Base-by-base conservation (phyloP, 2,329 filamentous ascomycete genomes). In the Zalaria sp. region DNA sequence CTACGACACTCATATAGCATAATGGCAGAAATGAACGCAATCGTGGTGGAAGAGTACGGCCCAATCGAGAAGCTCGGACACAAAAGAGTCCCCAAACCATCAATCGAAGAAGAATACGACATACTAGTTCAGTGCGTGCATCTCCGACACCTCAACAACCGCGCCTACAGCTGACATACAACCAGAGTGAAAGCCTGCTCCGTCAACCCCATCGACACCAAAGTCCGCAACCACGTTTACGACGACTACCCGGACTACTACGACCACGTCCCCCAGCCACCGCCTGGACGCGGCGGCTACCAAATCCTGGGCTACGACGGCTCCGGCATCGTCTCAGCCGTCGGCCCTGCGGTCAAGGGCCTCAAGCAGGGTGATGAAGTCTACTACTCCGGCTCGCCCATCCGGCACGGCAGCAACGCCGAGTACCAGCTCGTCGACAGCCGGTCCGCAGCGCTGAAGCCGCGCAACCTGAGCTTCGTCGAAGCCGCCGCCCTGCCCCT, bases 221-320 rank as follows among this genome's bases (percentile, higher is more conserved):
- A 65, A 47, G 46, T 55, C 36, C 54, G 57, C 29, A 47, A 47
- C 9, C 46, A 53, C 1, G 43, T 39, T 9, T 64, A 63, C 43
- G 60, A 63, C 41, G 60, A 63, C 43, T 58, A 57, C 43, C 47
- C 46, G 4, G 58, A 62, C 40, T 63, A 61, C 48, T 64, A 61
- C 47, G 46, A 55, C 10, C 53, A 46, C 37, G 43, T 46, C 5
- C 51, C 48, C 5, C 38, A 37, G 5, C 42, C 38, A 25, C 55
- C 57, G 39, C 41, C 44, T n/a, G 42, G 34, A 27, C 37, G 40
- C 40, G 42, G 42, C 10, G 42, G 42, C 34, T 43, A 43, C 11
- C 63, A 67, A 35, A 59, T 68, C 46, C 57, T 62, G 38, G 64
- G 64, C n/a, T 67, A 58, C 41, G 64, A 69, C 41, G 65, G 58